Evolutionary conservation across 441 rosid species (phyloP).

Genomic region (Aleurites moluccanus): DNA sequence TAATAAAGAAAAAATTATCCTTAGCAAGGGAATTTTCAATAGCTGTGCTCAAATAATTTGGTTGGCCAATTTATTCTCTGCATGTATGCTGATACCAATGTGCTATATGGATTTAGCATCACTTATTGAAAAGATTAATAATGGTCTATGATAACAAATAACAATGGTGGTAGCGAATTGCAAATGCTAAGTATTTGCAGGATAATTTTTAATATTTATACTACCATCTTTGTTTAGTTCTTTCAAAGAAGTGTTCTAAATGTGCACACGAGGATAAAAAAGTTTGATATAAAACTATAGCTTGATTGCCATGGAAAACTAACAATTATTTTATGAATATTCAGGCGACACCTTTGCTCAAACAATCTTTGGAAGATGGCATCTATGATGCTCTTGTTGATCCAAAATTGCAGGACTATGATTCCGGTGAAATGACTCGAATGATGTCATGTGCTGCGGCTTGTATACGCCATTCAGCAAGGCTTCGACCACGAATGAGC

Average conservation of each 20-base stretch:
- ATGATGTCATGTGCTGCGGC: slow-evolving; percentile 94
- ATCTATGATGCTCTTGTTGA: slow-evolving; percentile 63
- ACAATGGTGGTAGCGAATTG: background rate
- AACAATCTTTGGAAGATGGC: slow-evolving; percentile 59
- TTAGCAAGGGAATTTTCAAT: background rate
- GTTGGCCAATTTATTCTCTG: too few relatives aligned
- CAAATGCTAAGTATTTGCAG: background rate
- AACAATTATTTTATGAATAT: slow-evolving; percentile 26
- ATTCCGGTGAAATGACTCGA: slow-evolving; percentile 70
- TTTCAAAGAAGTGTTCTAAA: background rate
- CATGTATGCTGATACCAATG: background rate
- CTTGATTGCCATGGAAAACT: slow-evolving; percentile 1
- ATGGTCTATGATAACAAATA: background rate
- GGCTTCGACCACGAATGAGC: slow-evolving; percentile 81
- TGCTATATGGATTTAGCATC: background rate
- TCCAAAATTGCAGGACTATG: slow-evolving; percentile 54
- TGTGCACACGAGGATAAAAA: background rate
- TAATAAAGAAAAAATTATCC: background rate
- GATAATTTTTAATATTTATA: background rate
- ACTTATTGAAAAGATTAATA: background rate
- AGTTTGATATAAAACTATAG: background rate
- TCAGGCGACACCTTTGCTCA: slow-evolving; percentile 90
- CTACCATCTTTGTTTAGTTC: background rate
- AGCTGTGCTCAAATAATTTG: background rate
- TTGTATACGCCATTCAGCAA: slow-evolving; percentile 78